Evolutionary conservation across 192 early-diverging fungal species (phyloP).

Genomic region (Coemansia sp.): DNA sequence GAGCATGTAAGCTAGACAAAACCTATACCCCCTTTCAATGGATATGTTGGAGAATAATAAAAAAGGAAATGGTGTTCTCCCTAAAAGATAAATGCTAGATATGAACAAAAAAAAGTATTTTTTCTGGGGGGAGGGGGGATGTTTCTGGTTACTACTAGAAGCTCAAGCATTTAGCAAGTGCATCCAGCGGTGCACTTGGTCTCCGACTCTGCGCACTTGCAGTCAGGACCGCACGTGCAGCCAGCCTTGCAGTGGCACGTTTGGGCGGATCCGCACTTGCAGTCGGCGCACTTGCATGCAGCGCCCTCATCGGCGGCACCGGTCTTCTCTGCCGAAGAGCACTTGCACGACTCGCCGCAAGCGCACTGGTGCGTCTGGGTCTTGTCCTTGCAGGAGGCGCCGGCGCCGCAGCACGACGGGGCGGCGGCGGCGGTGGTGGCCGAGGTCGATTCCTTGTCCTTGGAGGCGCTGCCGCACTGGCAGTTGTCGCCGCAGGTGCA

Average conservation of each 20-base stretch:
- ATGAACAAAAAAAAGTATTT: not conserved
- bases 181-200: constrained; percentile 20
- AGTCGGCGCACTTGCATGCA: constrained; percentile 24
- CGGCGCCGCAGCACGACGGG: constrained; percentile 14
- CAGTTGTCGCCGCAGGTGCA: constrained; percentile 38
- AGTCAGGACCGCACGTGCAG: constrained; percentile 9
- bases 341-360: constrained; percentile 24
- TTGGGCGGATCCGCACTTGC: constrained; percentile 15
- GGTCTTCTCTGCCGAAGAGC: not conserved
- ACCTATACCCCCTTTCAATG: too few species aligned
- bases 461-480: constrained; percentile 26
- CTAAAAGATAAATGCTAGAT: not conserved
- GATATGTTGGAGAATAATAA: too few species aligned
- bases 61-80: too few species aligned
- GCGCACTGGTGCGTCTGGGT: not conserved
- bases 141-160: not conserved
- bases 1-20: too few species aligned
- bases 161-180: constrained; percentile 13
- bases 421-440: not conserved
- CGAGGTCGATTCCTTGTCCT: constrained; percentile 6
- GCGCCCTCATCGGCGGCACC: not conserved
- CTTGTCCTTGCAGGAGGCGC: not conserved
- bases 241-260: constrained; percentile 17
- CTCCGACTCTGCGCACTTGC: constrained; percentile 19
- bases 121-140: not conserved